Percentiles rank a stretch among this genome's conserved stretches.
Evolutionary conservation across 352 stramenopile species (phyloP).

Genomic region (Phytophthora constricta): DNA sequence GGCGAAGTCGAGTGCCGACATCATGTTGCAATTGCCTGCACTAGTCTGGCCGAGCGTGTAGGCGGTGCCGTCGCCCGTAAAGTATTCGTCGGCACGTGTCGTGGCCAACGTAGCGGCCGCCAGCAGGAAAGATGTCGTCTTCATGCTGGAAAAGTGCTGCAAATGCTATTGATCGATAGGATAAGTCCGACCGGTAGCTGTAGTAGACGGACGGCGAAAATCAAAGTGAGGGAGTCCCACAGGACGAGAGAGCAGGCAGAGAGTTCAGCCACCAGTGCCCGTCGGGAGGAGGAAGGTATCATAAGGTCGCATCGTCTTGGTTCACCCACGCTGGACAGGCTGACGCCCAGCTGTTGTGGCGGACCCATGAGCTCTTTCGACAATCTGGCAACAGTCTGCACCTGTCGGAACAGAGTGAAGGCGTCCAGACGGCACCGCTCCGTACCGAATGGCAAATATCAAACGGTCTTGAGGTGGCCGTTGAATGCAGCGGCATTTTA

Average conservation of each 20-base stretch:
- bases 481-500: too few species aligned
- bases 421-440: neutral
- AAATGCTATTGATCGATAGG: constrained; percentile 10
- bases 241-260: constrained; percentile 18
- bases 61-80: constrained; percentile 50
- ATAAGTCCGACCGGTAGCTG: neutral
- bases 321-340: constrained; percentile 23
- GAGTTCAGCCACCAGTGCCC: constrained; percentile 8
- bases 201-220: constrained; percentile 33
- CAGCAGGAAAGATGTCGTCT: constrained; percentile 21
- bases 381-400: constrained; percentile 1
- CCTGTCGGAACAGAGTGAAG: neutral
- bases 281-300: neutral
- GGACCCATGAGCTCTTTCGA: neutral
- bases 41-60: constrained; percentile 51
- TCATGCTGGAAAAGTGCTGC: constrained; percentile 4
- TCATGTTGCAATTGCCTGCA: constrained; percentile 63
- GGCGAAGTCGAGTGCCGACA: constrained; percentile 36
- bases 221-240: constrained; percentile 26
- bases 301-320: constrained; percentile 5
- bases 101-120: constrained; percentile 10
- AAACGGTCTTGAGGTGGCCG: too few species aligned
- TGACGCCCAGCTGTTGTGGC: neutral
- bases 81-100: constrained; percentile 38
- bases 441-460: neutral